Evolutionary conservation across 805 yeast genomes (phyloP).

Genomic region (Spathaspora passalidarum): DNA sequence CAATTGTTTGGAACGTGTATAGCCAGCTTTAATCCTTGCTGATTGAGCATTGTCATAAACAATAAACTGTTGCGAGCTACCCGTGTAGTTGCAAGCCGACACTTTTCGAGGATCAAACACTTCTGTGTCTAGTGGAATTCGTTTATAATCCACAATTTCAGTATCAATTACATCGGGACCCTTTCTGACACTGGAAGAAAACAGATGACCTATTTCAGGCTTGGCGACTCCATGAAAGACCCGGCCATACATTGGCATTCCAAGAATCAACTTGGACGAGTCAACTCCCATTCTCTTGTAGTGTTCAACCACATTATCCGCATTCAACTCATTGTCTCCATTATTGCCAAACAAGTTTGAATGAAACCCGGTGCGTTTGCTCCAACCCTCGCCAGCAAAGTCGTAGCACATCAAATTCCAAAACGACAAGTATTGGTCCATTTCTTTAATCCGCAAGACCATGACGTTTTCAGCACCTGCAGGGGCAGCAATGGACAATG

Average conservation of each 20-base stretch:
- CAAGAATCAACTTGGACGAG: conserved; percentile 59
- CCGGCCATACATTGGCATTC: conserved; percentile 86
- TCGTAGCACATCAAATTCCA: conserved; percentile 96
- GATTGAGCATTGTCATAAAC: conserved; percentile 66
- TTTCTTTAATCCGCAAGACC: conserved; percentile 43
- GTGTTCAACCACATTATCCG: conserved; percentile 44
- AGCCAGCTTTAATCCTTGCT: conserved; percentile 56
- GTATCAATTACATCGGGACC: conserved; percentile 38
- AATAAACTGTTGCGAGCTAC: conserved; percentile 37
- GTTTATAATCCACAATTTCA: conserved; percentile 50
- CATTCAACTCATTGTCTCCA: conserved; percentile 43
- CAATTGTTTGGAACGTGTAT: conserved; percentile 43
- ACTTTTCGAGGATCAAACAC: conserved; percentile 47
- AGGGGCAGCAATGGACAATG: conserved; percentile 76
- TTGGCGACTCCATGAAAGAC: conserved; percentile 23
- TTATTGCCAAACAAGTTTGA: conserved; percentile 55
- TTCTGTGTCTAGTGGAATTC: conserved; percentile 46
- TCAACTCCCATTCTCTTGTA: conserved; percentile 44
- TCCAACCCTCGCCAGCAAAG: conserved; percentile 73
- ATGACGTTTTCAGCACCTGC: conserved; percentile 49
- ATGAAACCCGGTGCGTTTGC: conserved; percentile 58
- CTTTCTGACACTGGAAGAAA: conserved; percentile 16
- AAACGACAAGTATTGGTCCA: conserved; percentile 58
- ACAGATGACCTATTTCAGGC: conserved; percentile 43
- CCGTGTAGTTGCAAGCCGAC: conserved; percentile 52